Base-by-base conservation (phyloP, 495 filamentous ascomycete genomes). In the Melanomma pulvis-pyrius region DNA sequence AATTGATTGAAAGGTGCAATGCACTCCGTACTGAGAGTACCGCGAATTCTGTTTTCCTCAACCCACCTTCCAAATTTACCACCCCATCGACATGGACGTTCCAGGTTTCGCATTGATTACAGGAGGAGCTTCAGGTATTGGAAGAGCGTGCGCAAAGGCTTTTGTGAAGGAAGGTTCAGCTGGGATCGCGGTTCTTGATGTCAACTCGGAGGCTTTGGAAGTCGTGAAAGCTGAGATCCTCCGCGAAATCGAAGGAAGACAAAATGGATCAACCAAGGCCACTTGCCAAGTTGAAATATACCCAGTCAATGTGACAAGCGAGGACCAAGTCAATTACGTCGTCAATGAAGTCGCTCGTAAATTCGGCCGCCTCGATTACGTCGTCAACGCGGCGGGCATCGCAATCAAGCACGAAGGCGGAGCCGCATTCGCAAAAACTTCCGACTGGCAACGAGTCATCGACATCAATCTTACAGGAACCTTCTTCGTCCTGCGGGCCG, bases 381-480 rank as follows among this genome's bases (percentile, higher is more conserved):
- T 63, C 36, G 65, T 71, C 60, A 69, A 71, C 53, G 44, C 34
- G 25, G 69, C 69, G 2, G 69, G 69, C 5, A 63, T 71, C 41
- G 73, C 70, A 17, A 41, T 63, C 44, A 53, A 53, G 25, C 49
- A 53, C 25, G 21, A 53, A 26, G 49, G 49, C 25, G 49, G 49
- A n/a, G 49, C 49, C 7, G 49, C 49, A 17, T 53, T 53, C 25
- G 22, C 49, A 17, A 53, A 53, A 26, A 53, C 49, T 2, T 4
- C 13, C 21, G 49, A 53, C 17, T 53, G 49, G 49, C 49, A 53
- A 53, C 19, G 25, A 4, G 19, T 53, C 17, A 25, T 70, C 36
- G 50, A 63, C 19, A 61, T 70, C 46, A 70, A 73, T 47, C 25
- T 58, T 22, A 55, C 46, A 5, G 70, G 70, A 8, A 67, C 49